phyloP scores from a whole-genome alignment of 345 rosid species.

The Eucalyptus polybractea region DNA sequence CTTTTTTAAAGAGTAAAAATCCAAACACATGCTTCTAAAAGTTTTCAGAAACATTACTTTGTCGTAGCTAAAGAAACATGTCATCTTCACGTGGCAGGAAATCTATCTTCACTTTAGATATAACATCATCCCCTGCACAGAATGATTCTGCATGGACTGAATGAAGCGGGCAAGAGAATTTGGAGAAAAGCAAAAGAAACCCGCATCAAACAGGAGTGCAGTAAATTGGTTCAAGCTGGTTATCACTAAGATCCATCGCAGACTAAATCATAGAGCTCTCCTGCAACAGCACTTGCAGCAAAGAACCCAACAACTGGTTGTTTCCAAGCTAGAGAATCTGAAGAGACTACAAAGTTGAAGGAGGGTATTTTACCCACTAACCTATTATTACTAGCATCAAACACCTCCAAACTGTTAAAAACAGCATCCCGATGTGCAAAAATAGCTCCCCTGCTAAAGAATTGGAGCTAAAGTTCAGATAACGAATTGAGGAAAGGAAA shows the following conservation, averaged over 20 bases:
- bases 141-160: background rate
- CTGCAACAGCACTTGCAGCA: slow-evolving; percentile 54
- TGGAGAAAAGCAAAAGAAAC: background rate
- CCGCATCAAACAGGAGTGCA: background rate
- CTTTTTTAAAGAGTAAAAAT: background rate
- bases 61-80: background rate
- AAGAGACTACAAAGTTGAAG: slow-evolving; percentile 67
- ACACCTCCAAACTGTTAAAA: slow-evolving; percentile 73
- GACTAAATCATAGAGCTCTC: slow-evolving; percentile 66
- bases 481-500: slow-evolving; percentile 50
- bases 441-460: slow-evolving; percentile 51
- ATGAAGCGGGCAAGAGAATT: background rate
- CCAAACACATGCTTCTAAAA: background rate
- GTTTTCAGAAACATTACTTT: background rate
- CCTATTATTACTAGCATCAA: slow-evolving; percentile 74
- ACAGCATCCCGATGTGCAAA: slow-evolving; percentile 63
- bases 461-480: slow-evolving; percentile 54
- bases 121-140: background rate
- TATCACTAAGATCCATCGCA: slow-evolving; percentile 71
- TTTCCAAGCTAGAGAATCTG: slow-evolving; percentile 50
- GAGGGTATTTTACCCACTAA: slow-evolving; percentile 51
- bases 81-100: background rate
- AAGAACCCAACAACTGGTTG: slow-evolving; percentile 53
- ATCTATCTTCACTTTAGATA: background rate
- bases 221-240: slow-evolving; percentile 29